Evolutionary conservation across 2,329 filamentous ascomycete species (phyloP), one percentile per base, ranked within the genome.

Genomic region (Chrysosporium keratinophilum): DNA sequence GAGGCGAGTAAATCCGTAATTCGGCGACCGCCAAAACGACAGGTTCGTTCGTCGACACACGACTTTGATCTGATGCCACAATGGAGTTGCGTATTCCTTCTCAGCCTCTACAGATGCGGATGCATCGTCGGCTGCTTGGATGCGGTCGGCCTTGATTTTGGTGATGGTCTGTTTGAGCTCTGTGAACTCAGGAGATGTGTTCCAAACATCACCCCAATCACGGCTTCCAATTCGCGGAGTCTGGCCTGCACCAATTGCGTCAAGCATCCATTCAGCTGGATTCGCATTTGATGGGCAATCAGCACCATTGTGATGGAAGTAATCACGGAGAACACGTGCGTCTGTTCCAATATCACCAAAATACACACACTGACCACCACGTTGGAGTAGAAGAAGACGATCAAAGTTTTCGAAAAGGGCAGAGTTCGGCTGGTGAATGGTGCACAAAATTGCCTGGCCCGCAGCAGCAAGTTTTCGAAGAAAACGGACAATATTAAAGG

Each of bases 381-480:
- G 76, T 7, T 81, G 80, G 2, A 86, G 74, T 67, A 86, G 82
- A 0, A 85, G 69, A 1, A 85, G 69, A 1, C 77, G 76, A 57
- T 85, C 82, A 51, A 85, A 96, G 55, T 88, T 85, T 67, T 95
- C 87, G 75, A 96, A 95, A 51, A 96, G 78, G 78, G 95, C 89
- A 34, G 90, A 89, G 12, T 88, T 94, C n/a, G 91, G 91, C 69
- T 97, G 91, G 68, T 97, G 91, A 57, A 96, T 96, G 0, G 91
- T 96, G 73, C 89, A 95, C n/a, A 96, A 82, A 69, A 96, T 88
- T 50, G 91, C 90, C 67, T 94, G 88, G 14, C 91, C 90, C 58
- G 83, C 85, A 68, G 91, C 86, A 62, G 88, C 88, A 34, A 96
- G 77, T 71, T 94, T 95, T 70, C 94, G 85, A 40, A 97, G 79